Conservation (phyloP, 805 yeast genomes). For the Wickerhamiella australiensis region DNA sequence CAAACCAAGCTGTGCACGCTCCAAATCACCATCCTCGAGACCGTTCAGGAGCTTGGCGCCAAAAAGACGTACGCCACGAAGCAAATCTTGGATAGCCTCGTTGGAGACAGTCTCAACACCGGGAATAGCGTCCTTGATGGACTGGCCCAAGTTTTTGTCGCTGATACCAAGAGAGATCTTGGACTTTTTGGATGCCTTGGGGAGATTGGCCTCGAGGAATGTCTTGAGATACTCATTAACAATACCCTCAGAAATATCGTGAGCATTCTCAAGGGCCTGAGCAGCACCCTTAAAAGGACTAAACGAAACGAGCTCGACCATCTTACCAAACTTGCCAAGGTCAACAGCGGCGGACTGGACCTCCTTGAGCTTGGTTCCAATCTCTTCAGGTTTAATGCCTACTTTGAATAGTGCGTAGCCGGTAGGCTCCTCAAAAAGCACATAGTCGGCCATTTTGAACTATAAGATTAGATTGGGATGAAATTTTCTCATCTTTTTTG, state of each 20-base stretch:
- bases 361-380: conserved; percentile 83
- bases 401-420: conserved; percentile 97
- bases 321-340: conserved; percentile 74
- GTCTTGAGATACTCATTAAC: conserved; percentile 87
- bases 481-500: background rate
- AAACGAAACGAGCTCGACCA: conserved; percentile 85
- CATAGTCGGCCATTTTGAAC: conserved; percentile 61
- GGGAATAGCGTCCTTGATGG: conserved; percentile 84
- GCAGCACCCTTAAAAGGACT: conserved; percentile 99
- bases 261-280: conserved; percentile 96
- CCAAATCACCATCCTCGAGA: conserved; percentile 87
- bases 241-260: conserved; percentile 93
- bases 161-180: conserved; percentile 74
- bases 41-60: conserved; percentile 83
- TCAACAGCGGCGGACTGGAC: conserved; percentile 86
- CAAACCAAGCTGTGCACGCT: conserved; percentile 95
- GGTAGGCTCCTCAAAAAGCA: conserved; percentile 95
- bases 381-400: conserved; percentile 82
- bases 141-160: conserved; percentile 91
- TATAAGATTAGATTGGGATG: background rate
- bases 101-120: conserved; percentile 79
- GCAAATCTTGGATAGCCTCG: conserved; percentile 86
- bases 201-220: conserved; percentile 79
- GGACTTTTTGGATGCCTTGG: conserved; percentile 58
- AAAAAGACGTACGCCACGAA: conserved; percentile 88